phyloP scores from a whole-genome alignment of 257 asterid species.

The Avicennia marina region DNA sequence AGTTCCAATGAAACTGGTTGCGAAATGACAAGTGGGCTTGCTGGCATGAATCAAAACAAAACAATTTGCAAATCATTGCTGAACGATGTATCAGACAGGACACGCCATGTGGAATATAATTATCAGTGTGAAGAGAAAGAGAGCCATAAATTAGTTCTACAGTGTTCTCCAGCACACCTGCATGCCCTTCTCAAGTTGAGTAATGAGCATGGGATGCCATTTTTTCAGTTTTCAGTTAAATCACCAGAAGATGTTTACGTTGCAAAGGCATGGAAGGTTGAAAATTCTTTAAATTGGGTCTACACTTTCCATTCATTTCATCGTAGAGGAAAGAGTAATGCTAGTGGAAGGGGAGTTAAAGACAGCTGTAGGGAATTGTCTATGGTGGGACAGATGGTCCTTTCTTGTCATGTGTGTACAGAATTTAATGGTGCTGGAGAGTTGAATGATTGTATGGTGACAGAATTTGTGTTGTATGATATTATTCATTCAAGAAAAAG shows the following conservation, averaged over 20 bases:
- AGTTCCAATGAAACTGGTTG: conserved; percentile 28
- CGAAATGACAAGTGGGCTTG: conserved; percentile 13
- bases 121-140: conserved; percentile 31
- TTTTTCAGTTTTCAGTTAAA: conserved; percentile 67
- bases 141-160: conserved; percentile 14
- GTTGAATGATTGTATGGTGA: conserved; percentile 57
- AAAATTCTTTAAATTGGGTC: conserved; percentile 52
- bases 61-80: conserved; percentile 33
- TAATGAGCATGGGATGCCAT: conserved; percentile 44
- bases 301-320: conserved; percentile 75
- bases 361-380: conserved; percentile 43
- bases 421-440: conserved; percentile 44
- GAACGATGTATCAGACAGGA: conserved; percentile 41
- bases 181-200: conserved; percentile 68
- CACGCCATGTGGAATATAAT: conserved; percentile 12
- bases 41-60: conserved; percentile 14
- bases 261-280: conserved; percentile 66
- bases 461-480: conserved; percentile 73
- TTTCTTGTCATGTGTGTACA: conserved; percentile 57
- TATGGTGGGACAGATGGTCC: conserved; percentile 68
- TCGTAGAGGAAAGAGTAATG: conserved; percentile 58
- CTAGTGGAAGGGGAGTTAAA: conserved; percentile 60
- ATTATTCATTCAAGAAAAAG: conserved; percentile 41
- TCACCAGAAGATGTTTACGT: conserved; percentile 60
- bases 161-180: conserved; percentile 64